Evolutionary conservation across 441 rosid genomes (phyloP), one percentile per base, ranked within the genome.

Genomic region (Adansonia rubrostipa): DNA sequence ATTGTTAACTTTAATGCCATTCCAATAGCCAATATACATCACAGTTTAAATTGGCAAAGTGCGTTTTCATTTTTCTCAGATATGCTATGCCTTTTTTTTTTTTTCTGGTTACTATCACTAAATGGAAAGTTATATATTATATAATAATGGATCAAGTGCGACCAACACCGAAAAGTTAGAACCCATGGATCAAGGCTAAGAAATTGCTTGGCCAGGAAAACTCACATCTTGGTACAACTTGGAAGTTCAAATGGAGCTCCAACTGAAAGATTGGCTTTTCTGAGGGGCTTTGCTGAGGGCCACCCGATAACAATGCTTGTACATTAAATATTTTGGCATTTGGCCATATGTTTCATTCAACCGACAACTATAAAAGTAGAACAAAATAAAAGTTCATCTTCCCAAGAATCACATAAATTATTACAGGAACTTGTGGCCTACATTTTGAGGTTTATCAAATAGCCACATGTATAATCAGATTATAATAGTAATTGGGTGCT

Each of bases 401-500:
- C 62, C 36, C 24, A 15, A n/a, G 13, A n/a, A 3, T 66, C 9
- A 24, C n/a, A 51, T 71, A 28, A 28, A 50, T 48, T 50, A 70
- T 33, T 33, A 11, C 19, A 6, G 76, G n/a, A 56, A 72, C 50
- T 51, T 53, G 28, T 15, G 28, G 24, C 51, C 40, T 2, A 11
- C 33, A n/a, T 40, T 73, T 40, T 73, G 51, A 14, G 65, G 47
- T 53, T 51, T 1, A 71, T 33, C n/a, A 36, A 71, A 28, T 57
- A 17, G 17, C 20, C 79, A 54, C 51, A 63, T 69, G 58, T 69
- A 68, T 84, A 13, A 67, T 85, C 85, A 90, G 61, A 86, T 28
- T 44, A 51, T 57, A 47, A 95, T 78, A 3, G 78, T 83, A 45
- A 95, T 79, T 9, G 85, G 87, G 71, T 84, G 87, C 71, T 92